These are phyloP conservation scores for Dryas alaskensis DNA, from an alignment of 306 rosid genomes.

Conservation along the genomic window DNA sequence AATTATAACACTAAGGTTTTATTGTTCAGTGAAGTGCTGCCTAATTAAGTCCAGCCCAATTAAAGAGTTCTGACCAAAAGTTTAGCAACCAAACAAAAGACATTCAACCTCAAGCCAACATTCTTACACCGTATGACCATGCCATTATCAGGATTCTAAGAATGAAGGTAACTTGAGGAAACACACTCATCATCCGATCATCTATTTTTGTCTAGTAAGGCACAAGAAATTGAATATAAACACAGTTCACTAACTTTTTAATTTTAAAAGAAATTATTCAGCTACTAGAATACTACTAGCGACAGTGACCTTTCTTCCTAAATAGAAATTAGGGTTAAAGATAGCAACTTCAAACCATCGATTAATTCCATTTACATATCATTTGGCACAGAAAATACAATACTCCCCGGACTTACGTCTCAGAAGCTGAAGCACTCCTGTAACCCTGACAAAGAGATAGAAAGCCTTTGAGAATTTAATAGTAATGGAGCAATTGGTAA, in stretches of 20 bases:
- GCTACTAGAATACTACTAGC: neutral
- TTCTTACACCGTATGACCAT: neutral
- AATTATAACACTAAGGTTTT: neutral
- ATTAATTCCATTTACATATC: neutral
- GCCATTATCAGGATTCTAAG: neutral
- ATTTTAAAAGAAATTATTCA: neutral
- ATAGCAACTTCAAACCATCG: neutral
- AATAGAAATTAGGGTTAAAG: neutral
- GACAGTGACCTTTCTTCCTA: neutral
- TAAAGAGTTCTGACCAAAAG: neutral
- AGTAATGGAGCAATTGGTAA: neutral
- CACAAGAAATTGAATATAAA: neutral
- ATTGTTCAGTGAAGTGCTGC: neutral
- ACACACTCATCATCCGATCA: neutral
- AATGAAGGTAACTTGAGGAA: neutral
- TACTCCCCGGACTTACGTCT: conserved; percentile 62
- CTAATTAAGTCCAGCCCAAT: neutral
- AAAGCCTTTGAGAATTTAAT: neutral
- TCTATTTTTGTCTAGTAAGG: neutral
- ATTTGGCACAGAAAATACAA: conserved; percentile 9
- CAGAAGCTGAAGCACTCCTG: conserved; percentile 80
- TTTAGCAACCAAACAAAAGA: neutral
- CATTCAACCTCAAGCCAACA: conserved; percentile 6
- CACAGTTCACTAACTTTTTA: neutral
- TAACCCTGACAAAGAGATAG: conserved; percentile 69